Evolutionary conservation across 352 stramenopile species (phyloP).

Genomic region (Globisporangium okanoganense): DNA sequence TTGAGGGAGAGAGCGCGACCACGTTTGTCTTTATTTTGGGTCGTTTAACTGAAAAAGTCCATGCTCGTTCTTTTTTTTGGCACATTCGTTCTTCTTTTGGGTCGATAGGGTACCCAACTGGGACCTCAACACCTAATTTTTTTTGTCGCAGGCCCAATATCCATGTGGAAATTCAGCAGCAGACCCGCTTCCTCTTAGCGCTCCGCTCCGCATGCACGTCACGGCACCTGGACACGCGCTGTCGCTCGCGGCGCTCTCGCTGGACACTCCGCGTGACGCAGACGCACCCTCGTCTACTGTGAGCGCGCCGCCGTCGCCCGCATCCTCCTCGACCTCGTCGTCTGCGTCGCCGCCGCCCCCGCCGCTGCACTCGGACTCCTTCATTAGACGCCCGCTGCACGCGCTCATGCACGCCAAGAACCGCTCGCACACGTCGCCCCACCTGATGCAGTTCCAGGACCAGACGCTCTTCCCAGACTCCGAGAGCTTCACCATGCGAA

Average conservation of each 20-base stretch:
- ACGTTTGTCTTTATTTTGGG: no score
- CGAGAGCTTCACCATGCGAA: constrained; percentile 10
- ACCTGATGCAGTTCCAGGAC: constrained; percentile 37
- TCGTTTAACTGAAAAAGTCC: no score
- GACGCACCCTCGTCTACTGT: neutral
- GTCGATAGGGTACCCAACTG: no score
- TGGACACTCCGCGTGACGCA: neutral
- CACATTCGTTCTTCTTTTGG: no score
- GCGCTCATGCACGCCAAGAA: constrained; percentile 37
- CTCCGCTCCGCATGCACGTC: neutral
- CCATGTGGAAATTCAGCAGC: neutral
- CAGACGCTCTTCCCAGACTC: constrained; percentile 19
- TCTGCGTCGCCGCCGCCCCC: neutral
- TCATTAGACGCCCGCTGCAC: constrained; percentile 28
- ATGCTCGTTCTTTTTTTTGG: no score
- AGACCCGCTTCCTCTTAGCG: no score
- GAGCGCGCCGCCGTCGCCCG: neutral
- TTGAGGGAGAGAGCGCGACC: neutral
- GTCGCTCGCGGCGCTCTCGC: neutral
- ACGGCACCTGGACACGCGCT: neutral
- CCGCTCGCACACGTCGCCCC: constrained; percentile 65
- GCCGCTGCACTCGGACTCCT: constrained; percentile 4
- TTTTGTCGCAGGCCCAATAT: no score
- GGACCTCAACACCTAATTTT: no score
- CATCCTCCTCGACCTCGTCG: neutral